These are phyloP conservation scores for Saccharum hybrid DNA, from an alignment of 202 grass and related monocot genomes.

Conservation along the genomic window DNA sequence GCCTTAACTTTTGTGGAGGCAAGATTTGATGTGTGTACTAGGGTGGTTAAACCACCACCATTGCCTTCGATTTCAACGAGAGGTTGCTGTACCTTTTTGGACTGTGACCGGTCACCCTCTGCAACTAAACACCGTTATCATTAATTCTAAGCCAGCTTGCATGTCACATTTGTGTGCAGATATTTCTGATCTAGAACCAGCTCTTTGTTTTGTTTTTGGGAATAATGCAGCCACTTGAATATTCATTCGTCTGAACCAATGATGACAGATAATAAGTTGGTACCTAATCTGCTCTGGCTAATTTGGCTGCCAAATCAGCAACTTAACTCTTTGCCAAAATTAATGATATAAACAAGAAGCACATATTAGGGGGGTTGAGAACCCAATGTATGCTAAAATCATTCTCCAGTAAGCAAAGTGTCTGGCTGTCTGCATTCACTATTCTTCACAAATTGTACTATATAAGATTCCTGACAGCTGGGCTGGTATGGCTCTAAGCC, in stretches of 20 bases:
- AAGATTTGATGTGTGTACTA: slow-evolving; percentile 43
- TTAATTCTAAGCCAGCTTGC: slow-evolving; percentile 39
- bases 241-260: slow-evolving; percentile 35
- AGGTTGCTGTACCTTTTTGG: slow-evolving; percentile 43
- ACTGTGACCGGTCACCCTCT: slow-evolving; percentile 54
- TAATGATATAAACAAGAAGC: slow-evolving; percentile 17
- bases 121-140: slow-evolving; percentile 44
- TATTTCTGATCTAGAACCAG: slow-evolving; percentile 42
- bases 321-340: neutral
- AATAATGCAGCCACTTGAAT: slow-evolving; percentile 22
- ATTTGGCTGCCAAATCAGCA: slow-evolving; percentile 4
- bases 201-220: neutral
- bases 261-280: slow-evolving; percentile 23
- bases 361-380: neutral
- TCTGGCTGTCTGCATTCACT: too few relatives aligned
- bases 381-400: neutral
- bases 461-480: too few relatives aligned
- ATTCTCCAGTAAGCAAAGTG: too few relatives aligned
- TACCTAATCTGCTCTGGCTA: slow-evolving; percentile 22
- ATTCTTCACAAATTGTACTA: too few relatives aligned
- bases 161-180: slow-evolving; percentile 42
- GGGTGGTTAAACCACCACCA: slow-evolving; percentile 52
- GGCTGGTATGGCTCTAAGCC: too few relatives aligned
- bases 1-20: slow-evolving; percentile 27
- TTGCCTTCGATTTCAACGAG: slow-evolving; percentile 49